Evolutionary conservation across 208 protist species (phyloP).

Genomic region (Porcisia deanei): DNA sequence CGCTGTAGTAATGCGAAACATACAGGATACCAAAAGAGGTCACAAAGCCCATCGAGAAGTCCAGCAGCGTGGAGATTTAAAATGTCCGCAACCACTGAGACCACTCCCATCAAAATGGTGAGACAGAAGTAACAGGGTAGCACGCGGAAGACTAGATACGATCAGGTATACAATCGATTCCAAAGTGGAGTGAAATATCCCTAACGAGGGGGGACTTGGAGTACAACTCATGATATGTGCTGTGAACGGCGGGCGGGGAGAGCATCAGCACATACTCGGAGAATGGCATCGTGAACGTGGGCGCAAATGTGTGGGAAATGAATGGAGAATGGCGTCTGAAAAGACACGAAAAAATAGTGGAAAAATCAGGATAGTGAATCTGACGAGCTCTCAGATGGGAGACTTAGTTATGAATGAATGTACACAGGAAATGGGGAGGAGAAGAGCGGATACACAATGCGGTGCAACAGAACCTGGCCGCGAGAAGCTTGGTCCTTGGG

Average conservation of each 20-base stretch:
- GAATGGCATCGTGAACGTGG: not conserved
- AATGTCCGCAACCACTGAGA: not conserved
- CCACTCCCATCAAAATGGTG: not conserved
- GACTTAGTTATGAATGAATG: not conserved
- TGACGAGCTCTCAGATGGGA: not conserved
- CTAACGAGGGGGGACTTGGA: not conserved
- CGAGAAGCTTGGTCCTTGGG: not conserved
- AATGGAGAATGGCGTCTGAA: not conserved
- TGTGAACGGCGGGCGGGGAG: not conserved
- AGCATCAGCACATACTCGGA: not conserved
- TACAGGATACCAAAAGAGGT: constrained; percentile 5
- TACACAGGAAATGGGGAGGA: not conserved
- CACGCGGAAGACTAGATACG: not conserved
- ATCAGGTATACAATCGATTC: constrained; percentile 7
- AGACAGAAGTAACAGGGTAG: not conserved
- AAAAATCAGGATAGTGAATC: not conserved
- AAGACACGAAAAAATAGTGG: not conserved
- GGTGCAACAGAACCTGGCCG: not conserved
- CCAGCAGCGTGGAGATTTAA: constrained; percentile 2
- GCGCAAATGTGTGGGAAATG: not conserved
- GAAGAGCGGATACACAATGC: not conserved
- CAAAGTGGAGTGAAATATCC: constrained; percentile 12
- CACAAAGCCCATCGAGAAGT: constrained; percentile 2
- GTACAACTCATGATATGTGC: constrained; percentile 3
- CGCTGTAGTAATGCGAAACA: constrained; percentile 12